These are phyloP conservation scores for Fusarium bulbicola DNA, from an alignment of 2,329 filamentous ascomycete genomes.

Conservation along the genomic window DNA sequence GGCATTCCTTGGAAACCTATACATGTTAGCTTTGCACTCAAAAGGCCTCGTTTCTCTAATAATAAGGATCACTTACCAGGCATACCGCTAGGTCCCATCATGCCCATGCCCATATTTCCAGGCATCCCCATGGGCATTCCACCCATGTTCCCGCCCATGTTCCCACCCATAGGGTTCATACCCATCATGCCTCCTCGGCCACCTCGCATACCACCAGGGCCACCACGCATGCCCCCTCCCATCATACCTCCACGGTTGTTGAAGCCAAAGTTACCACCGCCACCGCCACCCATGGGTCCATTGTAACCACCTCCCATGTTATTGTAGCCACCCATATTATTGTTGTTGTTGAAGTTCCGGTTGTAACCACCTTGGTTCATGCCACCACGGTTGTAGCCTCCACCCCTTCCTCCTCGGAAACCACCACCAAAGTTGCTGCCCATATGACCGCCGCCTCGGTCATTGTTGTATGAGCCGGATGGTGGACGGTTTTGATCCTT, in stretches of 20 bases:
- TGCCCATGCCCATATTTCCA: constrained; percentile 64
- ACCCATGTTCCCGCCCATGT: constrained; percentile 54
- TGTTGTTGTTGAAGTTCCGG: constrained; percentile 54
- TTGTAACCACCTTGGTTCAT: constrained; percentile 59
- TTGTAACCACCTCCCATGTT: constrained; percentile 59
- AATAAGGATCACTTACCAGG: constrained; percentile 43
- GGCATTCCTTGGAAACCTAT: constrained; percentile 74
- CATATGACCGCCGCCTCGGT: constrained; percentile 49
- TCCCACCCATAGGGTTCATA: constrained; percentile 56
- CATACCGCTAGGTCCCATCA: constrained; percentile 61
- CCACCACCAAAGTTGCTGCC: constrained; percentile 62
- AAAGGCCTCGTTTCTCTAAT: not conserved
- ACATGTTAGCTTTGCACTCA: constrained; percentile 32
- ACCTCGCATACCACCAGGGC: constrained; percentile 58
- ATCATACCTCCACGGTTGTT: constrained; percentile 58
- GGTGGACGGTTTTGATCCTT: constrained; percentile 69
- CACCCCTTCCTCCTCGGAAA: constrained; percentile 63
- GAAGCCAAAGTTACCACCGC: constrained; percentile 61
- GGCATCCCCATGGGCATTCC: constrained; percentile 66
- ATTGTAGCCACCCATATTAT: constrained; percentile 56
- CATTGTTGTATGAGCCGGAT: constrained; percentile 58
- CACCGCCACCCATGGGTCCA: constrained; percentile 61
- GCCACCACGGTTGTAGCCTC: constrained; percentile 52
- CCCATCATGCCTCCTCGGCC: constrained; percentile 62
- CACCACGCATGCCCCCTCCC: constrained; percentile 55